A percentile compares a stretch with the other conserved stretches of the same genome.
Evolutionary conservation across 2,329 filamentous ascomycete genomes (phyloP).

Genomic region (Ceratocystis variospora): DNA sequence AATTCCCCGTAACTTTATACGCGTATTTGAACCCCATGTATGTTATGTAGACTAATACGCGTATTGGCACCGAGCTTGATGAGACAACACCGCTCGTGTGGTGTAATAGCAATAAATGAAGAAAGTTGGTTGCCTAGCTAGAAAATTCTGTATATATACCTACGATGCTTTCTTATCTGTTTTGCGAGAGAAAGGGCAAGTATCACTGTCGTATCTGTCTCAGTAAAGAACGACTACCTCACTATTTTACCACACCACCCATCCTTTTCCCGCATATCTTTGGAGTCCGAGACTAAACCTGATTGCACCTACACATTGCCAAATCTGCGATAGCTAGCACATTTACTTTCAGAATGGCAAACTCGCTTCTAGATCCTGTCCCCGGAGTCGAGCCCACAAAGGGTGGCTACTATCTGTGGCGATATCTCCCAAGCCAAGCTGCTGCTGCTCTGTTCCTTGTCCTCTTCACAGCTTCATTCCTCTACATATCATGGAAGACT

Average conservation of each 20-base stretch:
- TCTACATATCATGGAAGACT: not conserved
- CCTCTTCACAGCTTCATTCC: not conserved
- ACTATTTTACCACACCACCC: no score
- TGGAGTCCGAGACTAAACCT: no score
- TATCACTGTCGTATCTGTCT: no score
- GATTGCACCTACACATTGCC: not conserved
- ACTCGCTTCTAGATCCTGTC: not conserved
- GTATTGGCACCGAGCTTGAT: not conserved
- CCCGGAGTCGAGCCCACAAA: not conserved
- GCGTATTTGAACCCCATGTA: not conserved
- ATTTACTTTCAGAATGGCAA: not conserved
- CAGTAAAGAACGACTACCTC: no score
- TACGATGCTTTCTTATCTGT: not conserved
- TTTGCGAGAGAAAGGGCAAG: not conserved
- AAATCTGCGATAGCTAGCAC: not conserved
- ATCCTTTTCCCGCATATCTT: no score
- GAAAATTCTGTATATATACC: not conserved
- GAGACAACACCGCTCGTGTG: not conserved
- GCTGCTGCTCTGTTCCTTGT: not conserved
- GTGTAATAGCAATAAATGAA: not conserved
- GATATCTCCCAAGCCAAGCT: not conserved
- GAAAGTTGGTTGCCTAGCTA: not conserved
- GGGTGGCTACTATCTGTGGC: not conserved
- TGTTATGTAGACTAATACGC: not conserved
- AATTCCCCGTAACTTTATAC: not conserved